Conservation (phyloP, 1,284 basidiomycete species). For the Psilocybe mexicana region DNA sequence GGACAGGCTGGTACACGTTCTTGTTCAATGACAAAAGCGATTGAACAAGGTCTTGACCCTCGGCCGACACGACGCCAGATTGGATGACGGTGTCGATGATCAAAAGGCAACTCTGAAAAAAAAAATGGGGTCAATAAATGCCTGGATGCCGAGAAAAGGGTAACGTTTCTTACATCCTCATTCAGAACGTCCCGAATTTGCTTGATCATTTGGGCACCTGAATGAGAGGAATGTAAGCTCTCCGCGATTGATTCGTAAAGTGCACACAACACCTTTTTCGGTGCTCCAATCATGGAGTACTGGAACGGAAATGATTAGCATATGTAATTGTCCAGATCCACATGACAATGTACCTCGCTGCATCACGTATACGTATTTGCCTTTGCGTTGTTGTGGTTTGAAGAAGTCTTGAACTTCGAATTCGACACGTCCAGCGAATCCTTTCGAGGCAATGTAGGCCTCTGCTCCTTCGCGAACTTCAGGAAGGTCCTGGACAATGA, state of each 20-base stretch:
- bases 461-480: conserved; percentile 36
- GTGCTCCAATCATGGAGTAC: conserved; percentile 39
- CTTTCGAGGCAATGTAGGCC: conserved; percentile 33
- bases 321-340: background rate
- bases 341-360: conserved; percentile 28
- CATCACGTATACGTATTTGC: conserved; percentile 38
- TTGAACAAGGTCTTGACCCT: conserved; percentile 28
- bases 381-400: conserved; percentile 36
- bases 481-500: conserved; percentile 38
- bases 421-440: conserved; percentile 29
- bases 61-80: conserved; percentile 28
- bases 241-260: background rate
- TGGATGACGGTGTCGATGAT: conserved; percentile 37
- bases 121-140: conserved; percentile 1
- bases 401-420: conserved; percentile 39
- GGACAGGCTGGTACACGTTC: conserved; percentile 31
- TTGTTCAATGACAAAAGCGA: conserved; percentile 29
- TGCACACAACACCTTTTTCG: conserved; percentile 25
- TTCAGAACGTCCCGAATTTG: conserved; percentile 35
- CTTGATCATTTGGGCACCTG: conserved; percentile 33
- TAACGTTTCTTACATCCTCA: conserved; percentile 25
- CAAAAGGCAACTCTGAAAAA: conserved; percentile 30
- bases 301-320: conserved; percentile 6
- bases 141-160: background rate
- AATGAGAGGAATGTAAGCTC: background rate